Base-by-base conservation (phyloP, 345 rosid genomes). In the Eucalyptus globulus region DNA sequence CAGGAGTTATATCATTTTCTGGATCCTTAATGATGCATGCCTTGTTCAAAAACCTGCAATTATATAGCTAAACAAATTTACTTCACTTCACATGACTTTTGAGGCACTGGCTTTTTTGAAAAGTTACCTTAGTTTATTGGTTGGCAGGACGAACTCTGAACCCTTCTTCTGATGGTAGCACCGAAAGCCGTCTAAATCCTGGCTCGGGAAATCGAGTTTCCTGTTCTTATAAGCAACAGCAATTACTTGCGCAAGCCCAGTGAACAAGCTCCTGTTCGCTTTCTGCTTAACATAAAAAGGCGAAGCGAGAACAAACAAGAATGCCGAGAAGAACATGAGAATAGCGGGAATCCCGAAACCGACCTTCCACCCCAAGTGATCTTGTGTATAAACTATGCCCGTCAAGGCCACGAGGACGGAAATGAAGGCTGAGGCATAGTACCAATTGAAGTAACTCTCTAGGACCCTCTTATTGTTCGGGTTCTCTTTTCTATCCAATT, bases 41-140 rank as follows among this genome's bases (percentile, higher is more conserved):
- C 91, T 93, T 97, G 89, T 95, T 96, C 86, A 96, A 87, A 91
- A 94, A 97, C 95, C 98, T 95, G 87, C 85, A 76, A 76, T 76
- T 40, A 76, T 40, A 76, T 40, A 22, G 85, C 24, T 76, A 6
- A 76, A 76, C 85, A 44, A 31, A 67, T 44, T 65, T 58, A 88
- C 87, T 86, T 51, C 37, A 10, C 54, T 31, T 86, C 44, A 17
- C 54, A n/a, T 17, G 11, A 86, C 60, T 86, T 86, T 49, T 10
- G 43, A 86, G 58, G n/a, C 60, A 14, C 10, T 31, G 54, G 87
- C 34, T 49, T n/a, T 47, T 19, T 76, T 76, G 85, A 76, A 26
- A 76, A 17, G 31, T 88, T 93, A 95, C 97, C 96, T 93, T 87
- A 95, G 87, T 86, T 91, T 94, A 58, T 87, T 56, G 27, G 56